These are phyloP conservation scores for Melaleuca quinquenervia DNA, from an alignment of 345 rosid species.

Conservation along the genomic window DNA sequence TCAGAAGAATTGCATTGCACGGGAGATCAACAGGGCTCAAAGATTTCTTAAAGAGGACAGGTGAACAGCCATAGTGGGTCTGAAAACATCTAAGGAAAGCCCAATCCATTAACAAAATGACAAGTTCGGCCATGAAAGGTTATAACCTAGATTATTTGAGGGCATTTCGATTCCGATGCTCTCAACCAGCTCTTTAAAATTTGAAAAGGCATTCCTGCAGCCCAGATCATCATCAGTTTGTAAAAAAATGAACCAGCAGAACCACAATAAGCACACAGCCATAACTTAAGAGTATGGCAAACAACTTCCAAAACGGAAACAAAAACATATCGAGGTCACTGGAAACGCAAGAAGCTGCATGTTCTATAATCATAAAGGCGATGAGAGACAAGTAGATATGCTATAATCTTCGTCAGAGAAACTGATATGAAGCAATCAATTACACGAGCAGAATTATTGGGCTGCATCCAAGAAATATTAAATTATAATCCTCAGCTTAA, in stretches of 20 bases:
- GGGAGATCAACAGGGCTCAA: background rate
- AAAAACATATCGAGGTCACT: background rate
- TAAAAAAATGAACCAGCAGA: slow-evolving; percentile 11
- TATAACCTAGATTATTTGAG: slow-evolving; percentile 41
- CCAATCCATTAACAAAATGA: background rate
- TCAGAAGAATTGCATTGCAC: background rate
- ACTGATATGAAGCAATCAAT: background rate
- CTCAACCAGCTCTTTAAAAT: slow-evolving; percentile 52
- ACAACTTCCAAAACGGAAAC: background rate
- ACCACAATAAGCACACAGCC: background rate
- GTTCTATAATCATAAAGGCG: background rate
- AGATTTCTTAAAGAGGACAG: background rate
- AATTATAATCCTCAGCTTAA: background rate
- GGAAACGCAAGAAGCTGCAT: background rate
- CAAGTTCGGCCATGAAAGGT: slow-evolving; percentile 26
- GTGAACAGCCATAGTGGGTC: background rate
- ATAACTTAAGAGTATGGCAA: background rate
- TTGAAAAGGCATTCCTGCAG: slow-evolving; percentile 39
- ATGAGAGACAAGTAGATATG: background rate
- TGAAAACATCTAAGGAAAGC: background rate
- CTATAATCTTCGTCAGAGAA: background rate
- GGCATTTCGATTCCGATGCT: slow-evolving; percentile 29
- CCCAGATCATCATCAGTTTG: slow-evolving; percentile 29
- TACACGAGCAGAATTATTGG: background rate
- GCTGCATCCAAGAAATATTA: background rate